Evolutionary conservation across 169 alveolate genomes (phyloP), one percentile per base, ranked within the genome.

Genomic region (Plasmodium blacklocki): DNA sequence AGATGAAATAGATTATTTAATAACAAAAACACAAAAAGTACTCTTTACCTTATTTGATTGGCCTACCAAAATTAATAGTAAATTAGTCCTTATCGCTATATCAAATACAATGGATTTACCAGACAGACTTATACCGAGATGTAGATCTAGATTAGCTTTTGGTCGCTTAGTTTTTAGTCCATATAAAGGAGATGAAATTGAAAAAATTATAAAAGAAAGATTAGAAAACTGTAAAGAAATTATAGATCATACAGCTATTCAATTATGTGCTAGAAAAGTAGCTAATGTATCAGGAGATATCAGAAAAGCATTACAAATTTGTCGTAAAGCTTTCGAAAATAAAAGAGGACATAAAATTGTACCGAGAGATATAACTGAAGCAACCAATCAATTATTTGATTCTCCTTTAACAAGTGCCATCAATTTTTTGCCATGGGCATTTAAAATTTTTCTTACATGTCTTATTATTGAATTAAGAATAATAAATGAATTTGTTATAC

Each of bases 101-200:
- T 92, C 96, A 19, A 96, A 96, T 83, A 96, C 98, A 21, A 90
- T 96, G 93, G 98, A 96, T 89, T 75, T 96, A 9, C 97, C 97
- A 6, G 93, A 93, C 54, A 70, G 95, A 39, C 74, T 96, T 92
- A 91, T 91, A 58, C 89, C 97, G 9, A 93, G 95, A 68, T 93
- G 96, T 64, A 92, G 91, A 67, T 90, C 95, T 1, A 88, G 97
- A 32, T 18, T 88, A 93, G 97, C 96, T 15, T 94, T 94, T 76
- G 96, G 96, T 2, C 86, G 94, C 12, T 75, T 95, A 90, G 94
- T 92, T 6, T 95, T 95, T 93, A 94, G 93, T 19, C 96, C 97
- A n/a, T 95, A 95, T 76, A 92, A 94, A 21, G 88, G 94, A 54
- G 96, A 95, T 66, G 96, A 95, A 73, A 93, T 95, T 52, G 88